A percentile compares a stretch with the other conserved stretches of the same genome.
Evolutionary conservation across 345 rosid species (phyloP).

Genomic region (Eutrema heterophyllum): DNA sequence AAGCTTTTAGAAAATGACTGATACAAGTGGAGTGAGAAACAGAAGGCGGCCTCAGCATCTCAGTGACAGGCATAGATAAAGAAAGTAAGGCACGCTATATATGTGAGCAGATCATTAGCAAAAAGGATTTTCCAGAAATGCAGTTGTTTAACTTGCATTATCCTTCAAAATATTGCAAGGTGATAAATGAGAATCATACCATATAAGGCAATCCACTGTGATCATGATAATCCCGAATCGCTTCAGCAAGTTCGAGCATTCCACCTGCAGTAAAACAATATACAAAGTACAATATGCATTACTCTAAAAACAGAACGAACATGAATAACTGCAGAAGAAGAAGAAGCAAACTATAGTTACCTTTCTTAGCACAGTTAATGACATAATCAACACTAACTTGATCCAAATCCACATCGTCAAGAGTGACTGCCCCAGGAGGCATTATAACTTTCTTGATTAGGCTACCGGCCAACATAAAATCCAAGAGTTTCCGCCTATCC

Average conservation of each 20-base stretch:
- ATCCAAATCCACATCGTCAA: conserved; percentile 96
- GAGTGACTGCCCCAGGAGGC: conserved; percentile 97
- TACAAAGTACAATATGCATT: neutral
- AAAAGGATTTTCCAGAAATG: neutral
- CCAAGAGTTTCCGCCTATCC: conserved; percentile 76
- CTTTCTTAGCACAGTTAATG: conserved; percentile 82
- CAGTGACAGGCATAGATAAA: neutral
- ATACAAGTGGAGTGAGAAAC: neutral
- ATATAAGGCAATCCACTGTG: conserved; percentile 69
- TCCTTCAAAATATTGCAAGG: neutral
- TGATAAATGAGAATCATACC: conserved; percentile 38
- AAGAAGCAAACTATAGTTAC: conserved; percentile 27
- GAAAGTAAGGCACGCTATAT: neutral
- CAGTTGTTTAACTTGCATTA: neutral
- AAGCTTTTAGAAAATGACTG: neutral
- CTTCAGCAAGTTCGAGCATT: conserved; percentile 90
- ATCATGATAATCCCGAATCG: conserved; percentile 93
- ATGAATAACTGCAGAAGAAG: conserved; percentile 2
- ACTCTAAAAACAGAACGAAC: neutral
- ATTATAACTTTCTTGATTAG: conserved; percentile 86
- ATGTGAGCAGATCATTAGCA: neutral
- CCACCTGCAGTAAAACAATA: conserved; percentile 43
- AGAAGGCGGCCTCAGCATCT: neutral
- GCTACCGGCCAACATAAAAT: conserved; percentile 79
- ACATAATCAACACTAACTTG: conserved; percentile 98